Evolutionary conservation across 257 asterid genomes (phyloP), one percentile per base, ranked within the genome.

Genomic region (Plectranthus barbatus): DNA sequence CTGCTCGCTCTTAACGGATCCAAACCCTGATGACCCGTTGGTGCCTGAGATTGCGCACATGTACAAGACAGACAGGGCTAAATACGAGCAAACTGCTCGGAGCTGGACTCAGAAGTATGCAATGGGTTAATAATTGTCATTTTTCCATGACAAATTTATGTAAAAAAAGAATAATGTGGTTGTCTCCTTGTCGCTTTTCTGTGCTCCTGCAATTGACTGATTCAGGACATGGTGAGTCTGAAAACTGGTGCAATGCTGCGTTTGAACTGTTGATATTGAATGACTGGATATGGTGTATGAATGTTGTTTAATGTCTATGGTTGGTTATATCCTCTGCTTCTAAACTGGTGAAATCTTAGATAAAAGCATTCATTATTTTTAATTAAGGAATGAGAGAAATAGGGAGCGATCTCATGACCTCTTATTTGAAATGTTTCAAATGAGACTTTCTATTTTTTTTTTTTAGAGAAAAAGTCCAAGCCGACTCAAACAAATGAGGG

Each of bases 21-120:
- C 94, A 37, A 85, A 87, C 74, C 96, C 91, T 0, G 96, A 85
- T n/a, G n/a, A n/a, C n/a, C n/a, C n/a, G n/a, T n/a, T n/a, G n/a
- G n/a, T n/a, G n/a, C n/a, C n/a, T n/a, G 96, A 87, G 70, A 85
- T 87, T 14, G 91, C 96, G 8, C 94, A 81, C 59, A 79, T 87
- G 96, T 87, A 85, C 86, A 87, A 85, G 82, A 81, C 86, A 6
- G 94, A 87, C 69, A 67, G 76, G 73, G 57, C 79, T 64, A 87
- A 87, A 77, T 87, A 87, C 36, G 95, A 85, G 81, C 78, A 80
- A n/a, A n/a, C n/a, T n/a, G n/a, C n/a, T n/a, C n/a, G n/a, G n/a
- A n/a, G n/a, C n/a, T n/a, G n/a, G n/a, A n/a, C n/a, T n/a, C n/a
- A n/a, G n/a, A n/a, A n/a, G n/a, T n/a, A n/a, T n/a, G n/a, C n/a